Percentiles rank a stretch among this genome's conserved stretches.
Conservation (phyloP, 768 basidiomycete genomes). For the Tremella mesenterica region DNA sequence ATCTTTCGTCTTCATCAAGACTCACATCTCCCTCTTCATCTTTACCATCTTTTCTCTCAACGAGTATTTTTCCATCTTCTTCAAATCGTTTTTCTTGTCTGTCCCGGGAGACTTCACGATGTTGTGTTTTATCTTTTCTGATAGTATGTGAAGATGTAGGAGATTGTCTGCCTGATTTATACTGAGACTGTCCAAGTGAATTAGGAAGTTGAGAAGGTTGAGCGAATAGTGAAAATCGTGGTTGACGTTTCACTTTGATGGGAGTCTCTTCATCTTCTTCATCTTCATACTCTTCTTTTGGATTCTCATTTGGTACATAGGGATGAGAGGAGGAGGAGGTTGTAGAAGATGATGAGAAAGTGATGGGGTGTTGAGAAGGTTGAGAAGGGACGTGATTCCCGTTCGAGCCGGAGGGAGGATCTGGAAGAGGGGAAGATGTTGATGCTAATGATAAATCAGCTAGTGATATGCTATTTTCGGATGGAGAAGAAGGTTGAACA, state of each 20-base stretch:
- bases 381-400: neutral
- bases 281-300: neutral
- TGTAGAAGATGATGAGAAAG: neutral
- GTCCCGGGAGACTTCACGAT: neutral
- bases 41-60: conserved; percentile 6
- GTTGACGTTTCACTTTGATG: conserved; percentile 8
- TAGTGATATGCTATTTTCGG: no score
- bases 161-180: neutral
- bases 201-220: neutral
- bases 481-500: conserved; percentile 10
- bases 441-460: conserved; percentile 22
- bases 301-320: neutral
- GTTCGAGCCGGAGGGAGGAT: conserved; percentile 1
- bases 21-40: conserved; percentile 3
- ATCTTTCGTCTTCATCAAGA: conserved; percentile 1
- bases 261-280: neutral
- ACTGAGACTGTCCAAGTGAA: neutral
- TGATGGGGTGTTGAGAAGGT: neutral
- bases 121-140: neutral
- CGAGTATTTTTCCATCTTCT: conserved; percentile 7
- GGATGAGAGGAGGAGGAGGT: neutral
- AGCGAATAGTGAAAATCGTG: conserved; percentile 36
- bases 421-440: conserved; percentile 3
- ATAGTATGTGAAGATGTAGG: neutral
- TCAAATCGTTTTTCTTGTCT: neutral